These are phyloP conservation scores for Cetradonia linearis DNA, from an alignment of 495 filamentous ascomycete species.

Conservation along the genomic window DNA sequence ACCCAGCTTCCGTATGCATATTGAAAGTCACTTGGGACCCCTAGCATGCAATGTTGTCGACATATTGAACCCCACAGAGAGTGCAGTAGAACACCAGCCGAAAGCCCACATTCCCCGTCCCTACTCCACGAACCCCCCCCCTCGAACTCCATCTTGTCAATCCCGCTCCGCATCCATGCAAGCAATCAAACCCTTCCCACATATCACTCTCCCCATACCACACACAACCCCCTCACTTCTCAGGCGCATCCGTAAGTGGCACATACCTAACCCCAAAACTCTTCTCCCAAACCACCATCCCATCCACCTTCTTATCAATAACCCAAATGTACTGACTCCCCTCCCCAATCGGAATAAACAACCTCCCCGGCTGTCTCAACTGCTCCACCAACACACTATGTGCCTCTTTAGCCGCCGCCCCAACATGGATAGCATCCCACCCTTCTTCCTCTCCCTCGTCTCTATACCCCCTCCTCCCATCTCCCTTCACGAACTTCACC, in stretches of 20 bases:
- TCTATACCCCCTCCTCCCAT: conserved; percentile 72
- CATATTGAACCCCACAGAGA: too few species aligned
- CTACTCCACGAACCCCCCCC: background rate
- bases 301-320: conserved; percentile 77
- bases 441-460: conserved; percentile 34
- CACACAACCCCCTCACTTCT: conserved; percentile 9
- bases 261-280: conserved; percentile 84
- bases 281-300: conserved; percentile 62
- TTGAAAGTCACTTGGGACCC: background rate
- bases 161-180: background rate
- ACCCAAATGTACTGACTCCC: conserved; percentile 72
- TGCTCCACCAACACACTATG: conserved; percentile 69
- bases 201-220: background rate
- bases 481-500: conserved; percentile 66
- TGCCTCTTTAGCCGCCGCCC: conserved; percentile 68
- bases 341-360: conserved; percentile 80
- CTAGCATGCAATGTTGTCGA: background rate
- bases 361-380: conserved; percentile 60
- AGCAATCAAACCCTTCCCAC: background rate
- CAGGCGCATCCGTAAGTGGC: conserved; percentile 78
- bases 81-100: background rate
- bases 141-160: background rate
- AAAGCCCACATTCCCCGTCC: background rate
- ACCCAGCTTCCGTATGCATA: background rate
- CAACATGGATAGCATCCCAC: conserved; percentile 92